Base-by-base conservation (phyloP, 1,284 basidiomycete genomes). In the Cryptococcus deneoformans region DNA sequence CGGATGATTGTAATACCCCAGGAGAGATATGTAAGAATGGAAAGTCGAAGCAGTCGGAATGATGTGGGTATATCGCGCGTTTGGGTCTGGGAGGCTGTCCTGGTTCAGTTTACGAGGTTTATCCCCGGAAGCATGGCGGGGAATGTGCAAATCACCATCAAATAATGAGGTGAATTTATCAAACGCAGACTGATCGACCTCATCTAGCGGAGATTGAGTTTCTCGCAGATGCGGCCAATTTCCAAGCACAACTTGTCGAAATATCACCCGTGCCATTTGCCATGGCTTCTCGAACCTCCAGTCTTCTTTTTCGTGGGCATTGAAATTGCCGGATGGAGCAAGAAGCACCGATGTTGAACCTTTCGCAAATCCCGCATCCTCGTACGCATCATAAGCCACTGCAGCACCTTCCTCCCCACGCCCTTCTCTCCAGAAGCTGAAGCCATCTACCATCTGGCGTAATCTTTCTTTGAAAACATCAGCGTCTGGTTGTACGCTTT, bases 11-110 rank as follows among this genome's bases (percentile, higher is more conserved):
- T 82, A 80, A 4, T 83, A 72, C 0, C 84, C 85, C 10, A 90
- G 81, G 1, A 92, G 79, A 37, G 80, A 71, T 48, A 92, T 80
- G 68, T 89, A 88, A 7, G 84, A 70, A 34, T 83, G 79, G 69
- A 86, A 90, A 11, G 82, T 80, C 16, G 64, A 65, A 46, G 80
- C 78, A 45, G 79, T 79, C 0, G 85, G 85, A 16, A 81, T 60
- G 45, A 88, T 75, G 34, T 81, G 74, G 0, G 77, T 80, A 58
- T 73, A 76, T 34, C 45, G 51, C 1, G 68, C 65, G 0, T 50
- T 46, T 20, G 52, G 38, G 10, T 36, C 42, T 3, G 67, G 70
- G 10, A 64, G 46, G 6, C 37, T 37, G 34, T 14, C 42, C n/a
- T 7, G 44, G 14, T 29, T 48, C 6, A 11, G 7, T 7, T 14